These are phyloP conservation scores for Lachnellula arida DNA, from an alignment of 2,329 filamentous ascomycete species.

Conservation along the genomic window DNA sequence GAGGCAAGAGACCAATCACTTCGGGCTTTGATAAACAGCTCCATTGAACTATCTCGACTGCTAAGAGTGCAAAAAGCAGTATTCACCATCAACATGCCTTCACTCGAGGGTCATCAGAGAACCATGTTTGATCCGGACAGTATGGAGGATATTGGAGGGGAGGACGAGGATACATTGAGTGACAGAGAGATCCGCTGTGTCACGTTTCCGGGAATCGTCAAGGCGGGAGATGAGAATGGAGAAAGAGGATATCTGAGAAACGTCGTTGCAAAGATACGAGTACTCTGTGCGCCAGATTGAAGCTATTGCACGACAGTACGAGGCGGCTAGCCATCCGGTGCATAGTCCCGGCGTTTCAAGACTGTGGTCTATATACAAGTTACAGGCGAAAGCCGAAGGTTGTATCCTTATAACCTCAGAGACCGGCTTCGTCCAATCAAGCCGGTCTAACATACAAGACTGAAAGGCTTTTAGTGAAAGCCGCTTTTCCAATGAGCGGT, in stretches of 20 bases:
- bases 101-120: slow-evolving; percentile 45
- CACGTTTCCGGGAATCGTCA: slow-evolving; percentile 60
- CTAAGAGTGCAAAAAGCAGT: slow-evolving; percentile 55
- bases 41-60: slow-evolving; percentile 52
- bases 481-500: not conserved
- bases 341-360: not conserved
- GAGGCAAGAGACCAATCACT: slow-evolving; percentile 48
- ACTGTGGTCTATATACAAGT: no score
- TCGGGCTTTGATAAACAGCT: slow-evolving; percentile 46
- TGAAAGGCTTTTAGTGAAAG: not conserved
- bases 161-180: slow-evolving; percentile 51
- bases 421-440: not conserved
- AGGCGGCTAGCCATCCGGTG: not conserved
- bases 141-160: slow-evolving; percentile 63
- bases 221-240: slow-evolving; percentile 61
- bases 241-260: slow-evolving; percentile 57
- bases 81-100: slow-evolving; percentile 52
- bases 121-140: slow-evolving; percentile 51
- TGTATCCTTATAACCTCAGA: no score
- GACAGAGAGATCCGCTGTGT: slow-evolving; percentile 55
- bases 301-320: not conserved
- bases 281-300: slow-evolving; percentile 46
- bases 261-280: slow-evolving; percentile 61
- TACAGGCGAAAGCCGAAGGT: not conserved
- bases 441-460: not conserved